These are phyloP conservation scores for Gardenia jasminoides DNA, from an alignment of 257 asterid genomes.

Conservation along the genomic window DNA sequence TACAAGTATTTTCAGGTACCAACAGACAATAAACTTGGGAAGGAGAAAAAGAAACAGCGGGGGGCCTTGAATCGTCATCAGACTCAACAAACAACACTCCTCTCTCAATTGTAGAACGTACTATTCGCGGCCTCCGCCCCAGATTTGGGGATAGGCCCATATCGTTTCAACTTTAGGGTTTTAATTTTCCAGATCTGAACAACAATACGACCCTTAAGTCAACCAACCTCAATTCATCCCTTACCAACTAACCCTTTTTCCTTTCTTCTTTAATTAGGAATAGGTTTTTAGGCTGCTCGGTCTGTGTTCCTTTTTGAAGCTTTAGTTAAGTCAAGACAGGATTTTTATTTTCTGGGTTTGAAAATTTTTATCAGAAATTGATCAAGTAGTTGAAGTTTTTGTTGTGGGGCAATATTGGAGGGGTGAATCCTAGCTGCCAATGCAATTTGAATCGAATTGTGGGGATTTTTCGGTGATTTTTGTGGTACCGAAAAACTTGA, in stretches of 20 bases:
- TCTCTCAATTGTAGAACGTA: not conserved
- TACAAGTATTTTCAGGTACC: not conserved
- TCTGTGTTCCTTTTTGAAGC: not conserved
- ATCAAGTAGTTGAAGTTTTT: not conserved
- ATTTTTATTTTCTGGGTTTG: not conserved
- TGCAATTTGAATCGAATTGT: conserved; percentile 43
- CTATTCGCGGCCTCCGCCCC: conserved; percentile 19
- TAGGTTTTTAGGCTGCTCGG: not conserved
- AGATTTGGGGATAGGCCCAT: conserved; percentile 42
- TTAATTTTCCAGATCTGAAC: conserved; percentile 46
- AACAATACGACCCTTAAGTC: conserved; percentile 21
- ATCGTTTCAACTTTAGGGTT: conserved; percentile 15
- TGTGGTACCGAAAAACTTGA: conserved; percentile 47
- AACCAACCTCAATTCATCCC: not conserved
- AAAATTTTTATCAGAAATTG: not conserved
- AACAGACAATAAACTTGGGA: not conserved
- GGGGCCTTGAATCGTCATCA: not conserved
- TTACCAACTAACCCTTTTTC: not conserved
- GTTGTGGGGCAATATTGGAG: not conserved
- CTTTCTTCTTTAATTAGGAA: not conserved
- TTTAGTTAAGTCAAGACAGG: not conserved
- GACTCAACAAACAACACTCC: not conserved
- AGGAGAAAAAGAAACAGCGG: not conserved
- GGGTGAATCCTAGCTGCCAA: conserved; percentile 39
- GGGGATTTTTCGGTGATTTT: conserved; percentile 39